Conservation (phyloP, 2,329 filamentous ascomycete species). For the Cercospora sojina region DNA sequence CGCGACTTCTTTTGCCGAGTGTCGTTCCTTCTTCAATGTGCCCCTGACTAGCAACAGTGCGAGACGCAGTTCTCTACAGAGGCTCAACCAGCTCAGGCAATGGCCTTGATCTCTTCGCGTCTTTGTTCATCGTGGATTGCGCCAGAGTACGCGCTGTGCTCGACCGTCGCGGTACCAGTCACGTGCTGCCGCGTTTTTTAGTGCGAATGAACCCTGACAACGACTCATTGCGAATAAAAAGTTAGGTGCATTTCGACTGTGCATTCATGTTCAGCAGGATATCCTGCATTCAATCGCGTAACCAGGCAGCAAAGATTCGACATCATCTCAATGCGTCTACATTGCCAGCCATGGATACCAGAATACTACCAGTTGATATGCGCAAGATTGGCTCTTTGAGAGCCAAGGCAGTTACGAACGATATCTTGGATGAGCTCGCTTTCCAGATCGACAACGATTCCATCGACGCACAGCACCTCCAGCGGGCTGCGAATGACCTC, state of each 20-base stretch:
- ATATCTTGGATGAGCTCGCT: slow-evolving; percentile 40
- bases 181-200: not conserved
- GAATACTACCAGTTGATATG: slow-evolving; percentile 44
- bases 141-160: not conserved
- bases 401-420: slow-evolving; percentile 30
- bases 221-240: not conserved
- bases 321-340: not conserved
- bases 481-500: slow-evolving; percentile 66
- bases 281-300: not conserved
- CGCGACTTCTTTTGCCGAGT: not conserved
- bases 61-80: not conserved
- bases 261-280: not conserved
- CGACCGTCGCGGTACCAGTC: not conserved
- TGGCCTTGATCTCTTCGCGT: not conserved
- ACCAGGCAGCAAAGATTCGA: not conserved
- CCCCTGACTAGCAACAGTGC: not conserved
- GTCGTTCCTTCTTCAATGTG: not conserved
- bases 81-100: not conserved
- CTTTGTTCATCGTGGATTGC: not conserved
- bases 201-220: not conserved
- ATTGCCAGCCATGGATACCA: slow-evolving; percentile 34
- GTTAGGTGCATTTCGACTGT: not conserved
- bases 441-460: slow-evolving; percentile 38
- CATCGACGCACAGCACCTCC: slow-evolving; percentile 54
- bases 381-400: slow-evolving; percentile 42